These are phyloP conservation scores for Plasmodium knowlesi DNA, from an alignment of 169 alveolate species.

Conservation along the genomic window DNA sequence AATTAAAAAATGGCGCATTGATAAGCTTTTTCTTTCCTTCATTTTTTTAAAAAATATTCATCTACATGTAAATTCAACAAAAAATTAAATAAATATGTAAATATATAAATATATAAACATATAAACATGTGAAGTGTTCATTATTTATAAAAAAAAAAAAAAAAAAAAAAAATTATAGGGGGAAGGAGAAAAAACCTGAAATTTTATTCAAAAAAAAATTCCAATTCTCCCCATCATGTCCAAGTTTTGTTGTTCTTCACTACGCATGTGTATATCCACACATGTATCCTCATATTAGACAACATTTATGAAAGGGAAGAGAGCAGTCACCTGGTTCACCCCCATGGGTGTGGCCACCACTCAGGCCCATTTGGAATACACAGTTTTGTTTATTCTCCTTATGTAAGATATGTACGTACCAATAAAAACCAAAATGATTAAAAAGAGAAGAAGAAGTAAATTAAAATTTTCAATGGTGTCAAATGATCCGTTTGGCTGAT, in stretches of 20 bases:
- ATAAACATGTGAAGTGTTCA: neutral
- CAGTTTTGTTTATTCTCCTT: constrained; percentile 34
- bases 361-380: constrained; percentile 60
- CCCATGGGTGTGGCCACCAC: neutral
- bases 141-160: neutral
- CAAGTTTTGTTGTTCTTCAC: neutral
- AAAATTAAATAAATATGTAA: neutral
- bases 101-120: neutral
- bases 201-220: neutral
- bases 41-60: neutral
- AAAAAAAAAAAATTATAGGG: neutral
- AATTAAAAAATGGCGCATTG: neutral
- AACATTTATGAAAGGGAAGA: neutral
- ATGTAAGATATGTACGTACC: constrained; percentile 60
- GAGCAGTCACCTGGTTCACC: neutral
- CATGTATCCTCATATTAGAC: neutral
- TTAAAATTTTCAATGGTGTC: constrained; percentile 51
- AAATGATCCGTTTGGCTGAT: constrained; percentile 73
- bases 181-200: neutral
- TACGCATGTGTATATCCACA: neutral
- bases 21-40: neutral
- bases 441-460: constrained; percentile 21
- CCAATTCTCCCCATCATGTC: neutral
- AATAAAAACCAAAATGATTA: constrained; percentile 49
- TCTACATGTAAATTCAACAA: neutral